These are phyloP conservation scores for Gracilaria domingensis DNA, from an alignment of 23 red algal species.

Conservation along the genomic window DNA sequence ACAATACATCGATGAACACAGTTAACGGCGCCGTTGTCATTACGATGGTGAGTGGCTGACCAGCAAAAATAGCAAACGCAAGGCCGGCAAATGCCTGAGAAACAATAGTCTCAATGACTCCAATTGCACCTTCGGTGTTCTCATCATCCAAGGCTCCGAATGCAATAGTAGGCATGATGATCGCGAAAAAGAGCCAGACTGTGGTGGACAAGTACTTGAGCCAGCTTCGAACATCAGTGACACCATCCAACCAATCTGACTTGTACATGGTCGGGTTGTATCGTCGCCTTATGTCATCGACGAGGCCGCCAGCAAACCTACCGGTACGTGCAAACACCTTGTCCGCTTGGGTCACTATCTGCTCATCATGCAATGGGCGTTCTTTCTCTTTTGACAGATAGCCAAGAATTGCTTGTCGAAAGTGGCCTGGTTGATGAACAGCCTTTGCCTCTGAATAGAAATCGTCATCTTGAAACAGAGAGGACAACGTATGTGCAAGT, in stretches of 20 bases:
- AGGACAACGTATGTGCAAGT: constrained; percentile 79
- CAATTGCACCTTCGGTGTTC: constrained; percentile 83
- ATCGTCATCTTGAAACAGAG: constrained; percentile 86
- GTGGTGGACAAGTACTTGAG: constrained; percentile 91
- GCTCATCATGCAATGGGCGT: constrained; percentile 38
- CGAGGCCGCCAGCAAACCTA: constrained; percentile 73
- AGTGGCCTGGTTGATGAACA: constrained; percentile 27
- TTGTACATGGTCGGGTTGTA: constrained; percentile 74
- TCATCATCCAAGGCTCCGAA: constrained; percentile 88
- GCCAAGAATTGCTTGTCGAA: constrained; percentile 74
- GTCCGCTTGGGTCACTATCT: constrained; percentile 58
- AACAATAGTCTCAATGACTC: constrained; percentile 93
- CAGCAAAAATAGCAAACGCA: constrained; percentile 84
- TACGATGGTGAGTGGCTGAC: constrained; percentile 92
- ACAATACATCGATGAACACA: constrained; percentile 95
- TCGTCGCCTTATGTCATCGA: constrained; percentile 69
- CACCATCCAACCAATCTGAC: constrained; percentile 88
- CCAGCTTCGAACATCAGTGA: constrained; percentile 63
- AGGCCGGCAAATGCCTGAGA: constrained; percentile 89
- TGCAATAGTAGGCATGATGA: constrained; percentile 92
- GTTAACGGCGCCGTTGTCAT: constrained; percentile 92
- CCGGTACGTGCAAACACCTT: constrained; percentile 69
- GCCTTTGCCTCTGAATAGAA: constrained; percentile 81
- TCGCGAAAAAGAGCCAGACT: constrained; percentile 90
- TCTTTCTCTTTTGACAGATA: constrained; percentile 73